Base-by-base conservation (phyloP, 768 basidiomycete genomes). In the Lentinus brumalis region DNA sequence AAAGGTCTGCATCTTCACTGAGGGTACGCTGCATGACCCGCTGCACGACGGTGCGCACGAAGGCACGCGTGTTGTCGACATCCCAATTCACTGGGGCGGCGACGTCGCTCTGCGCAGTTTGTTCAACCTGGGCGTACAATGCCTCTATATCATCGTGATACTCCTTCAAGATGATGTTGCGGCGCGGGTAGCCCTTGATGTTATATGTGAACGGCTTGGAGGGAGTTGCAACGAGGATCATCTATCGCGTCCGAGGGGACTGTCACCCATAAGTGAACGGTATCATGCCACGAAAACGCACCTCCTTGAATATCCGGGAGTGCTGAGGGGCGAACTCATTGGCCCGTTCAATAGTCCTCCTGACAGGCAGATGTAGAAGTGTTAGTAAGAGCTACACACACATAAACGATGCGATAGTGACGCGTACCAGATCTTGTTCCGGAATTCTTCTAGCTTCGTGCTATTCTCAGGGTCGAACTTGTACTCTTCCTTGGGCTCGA, bases 241-340 rank as follows among this genome's bases (percentile, higher is more conserved):
- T 75, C 75, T 76, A 18, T 8, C 2, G 12, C 6, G 15, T 29
- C 12, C 9, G 5, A 12, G 21, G 7, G 32, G n/a, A 32, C 7
- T 7, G 29, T 8, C 29, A 35, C 35, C 6, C 40, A 15, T 10
- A 4, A n/a, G 16, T 15, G 5, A 5, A 5, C 8, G 15, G 1
- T 2, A 11, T 7, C 26, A 39, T 6, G 14, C 21, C 15, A 2
- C 40, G 30, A 35, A 11, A 11, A 35, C 49, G 21, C 31, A 79
- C 79, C 76, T 82, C 79, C 61, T 81, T 81, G 69, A 81, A 81
- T 9, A 83, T 67, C 29, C 79, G 63, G 2, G 79, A 80, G 63
- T 82, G 80, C 21, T 72, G 68, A 11, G 82, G 81, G 0, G 80
- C 79, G 45, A 67, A 74, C 16, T 64, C 66, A 58, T 82, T 83